Conservation (phyloP, 306 rosid genomes). For the Ormosia emarginata region DNA sequence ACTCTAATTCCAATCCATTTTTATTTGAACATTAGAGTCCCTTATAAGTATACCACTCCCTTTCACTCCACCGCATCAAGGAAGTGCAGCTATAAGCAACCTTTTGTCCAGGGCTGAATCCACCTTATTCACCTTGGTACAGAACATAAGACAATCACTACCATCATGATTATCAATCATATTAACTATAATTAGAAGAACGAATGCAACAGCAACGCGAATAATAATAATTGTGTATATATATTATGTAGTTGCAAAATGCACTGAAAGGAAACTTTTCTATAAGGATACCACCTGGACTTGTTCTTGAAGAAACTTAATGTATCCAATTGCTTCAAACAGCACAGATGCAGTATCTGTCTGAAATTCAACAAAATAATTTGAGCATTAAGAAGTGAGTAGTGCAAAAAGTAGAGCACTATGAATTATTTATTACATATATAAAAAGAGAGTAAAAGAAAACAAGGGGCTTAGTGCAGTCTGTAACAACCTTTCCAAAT, state of each 20-base stretch:
- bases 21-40: too few species aligned
- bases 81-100: too few species aligned
- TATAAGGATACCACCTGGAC: constrained; percentile 51
- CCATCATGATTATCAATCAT: too few species aligned
- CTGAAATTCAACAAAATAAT: constrained; percentile 42
- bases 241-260: background rate
- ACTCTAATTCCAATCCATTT: too few species aligned
- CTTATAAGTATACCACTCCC: too few species aligned
- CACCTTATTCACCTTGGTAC: too few species aligned
- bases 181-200: background rate
- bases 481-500: constrained; percentile 78
- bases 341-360: constrained; percentile 96
- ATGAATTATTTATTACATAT: constrained; percentile 1
- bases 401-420: constrained; percentile 36
- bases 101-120: too few species aligned
- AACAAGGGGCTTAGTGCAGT: constrained; percentile 15
- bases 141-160: too few species aligned
- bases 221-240: constrained; percentile 3
- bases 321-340: constrained; percentile 82
- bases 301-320: constrained; percentile 89
- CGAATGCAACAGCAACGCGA: background rate
- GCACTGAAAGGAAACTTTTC: constrained; percentile 14
- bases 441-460: background rate
- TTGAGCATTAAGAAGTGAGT: constrained; percentile 9
- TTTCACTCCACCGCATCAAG: too few species aligned